phyloP scores from a whole-genome alignment of 495 filamentous ascomycete genomes.

The Aspergillus bertholletiae region DNA sequence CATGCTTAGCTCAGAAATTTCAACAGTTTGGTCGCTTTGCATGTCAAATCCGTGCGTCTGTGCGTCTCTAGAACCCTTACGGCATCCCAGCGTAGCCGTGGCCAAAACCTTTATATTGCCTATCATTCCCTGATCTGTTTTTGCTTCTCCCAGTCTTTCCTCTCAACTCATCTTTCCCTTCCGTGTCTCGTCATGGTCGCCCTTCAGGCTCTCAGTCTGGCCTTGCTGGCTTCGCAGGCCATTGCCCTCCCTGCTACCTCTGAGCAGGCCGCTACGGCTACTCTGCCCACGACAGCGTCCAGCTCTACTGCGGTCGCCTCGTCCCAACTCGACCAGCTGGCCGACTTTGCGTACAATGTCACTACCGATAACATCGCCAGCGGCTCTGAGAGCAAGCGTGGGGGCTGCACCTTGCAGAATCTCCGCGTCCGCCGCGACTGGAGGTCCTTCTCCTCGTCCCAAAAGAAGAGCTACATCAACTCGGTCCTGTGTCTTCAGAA shows the following conservation, averaged over 20 bases:
- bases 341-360: slow-evolving; percentile 14
- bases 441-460: slow-evolving; percentile 21
- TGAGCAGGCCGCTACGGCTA: slow-evolving; percentile 4
- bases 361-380: slow-evolving; percentile 10
- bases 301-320: slow-evolving; percentile 16
- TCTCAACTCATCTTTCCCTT: not conserved
- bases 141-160: not conserved
- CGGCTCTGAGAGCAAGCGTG: slow-evolving; percentile 28
- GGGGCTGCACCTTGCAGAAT: slow-evolving; percentile 45
- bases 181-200: slow-evolving; percentile 13
- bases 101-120: slow-evolving; percentile 1
- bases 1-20: not conserved
- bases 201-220: slow-evolving; percentile 9
- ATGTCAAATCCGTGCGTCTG: not conserved
- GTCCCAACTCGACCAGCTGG: slow-evolving; percentile 16
- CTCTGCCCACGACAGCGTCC: slow-evolving; percentile 14
- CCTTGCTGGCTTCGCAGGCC: slow-evolving; percentile 10
- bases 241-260: slow-evolving; percentile 8
- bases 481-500: slow-evolving; percentile 61
- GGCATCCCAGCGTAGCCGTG: not conserved
- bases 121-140: not conserved
- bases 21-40: not conserved
- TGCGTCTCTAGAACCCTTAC: not conserved
- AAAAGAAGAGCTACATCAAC: slow-evolving; percentile 57
- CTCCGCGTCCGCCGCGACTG: slow-evolving; percentile 50